Conservation (phyloP, 208 protist genomes). For the Tritrichomonas foetus region DNA sequence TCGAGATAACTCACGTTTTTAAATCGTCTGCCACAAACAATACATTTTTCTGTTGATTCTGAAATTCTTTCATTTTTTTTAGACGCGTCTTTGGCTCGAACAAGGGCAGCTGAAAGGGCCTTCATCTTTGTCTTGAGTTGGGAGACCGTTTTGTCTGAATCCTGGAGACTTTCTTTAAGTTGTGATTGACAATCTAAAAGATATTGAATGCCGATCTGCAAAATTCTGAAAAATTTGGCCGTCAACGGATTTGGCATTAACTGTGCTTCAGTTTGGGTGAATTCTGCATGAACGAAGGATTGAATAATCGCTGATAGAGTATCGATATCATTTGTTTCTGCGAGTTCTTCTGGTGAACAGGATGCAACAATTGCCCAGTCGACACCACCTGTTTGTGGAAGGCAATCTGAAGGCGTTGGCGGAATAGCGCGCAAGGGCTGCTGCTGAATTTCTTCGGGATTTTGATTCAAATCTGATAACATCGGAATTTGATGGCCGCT, state of each 20-base stretch:
- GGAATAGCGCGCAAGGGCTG: neutral
- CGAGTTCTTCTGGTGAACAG: neutral
- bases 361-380: neutral
- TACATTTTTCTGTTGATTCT: neutral
- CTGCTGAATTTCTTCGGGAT: too few species aligned
- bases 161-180: neutral
- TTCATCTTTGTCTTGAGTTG: neutral
- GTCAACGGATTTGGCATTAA: conserved; percentile 4
- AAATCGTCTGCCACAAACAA: neutral
- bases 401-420: neutral
- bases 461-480: too few species aligned
- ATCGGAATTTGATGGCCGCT: too few species aligned
- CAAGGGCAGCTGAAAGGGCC: neutral
- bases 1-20: neutral
- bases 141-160: neutral
- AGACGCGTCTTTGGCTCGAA: neutral
- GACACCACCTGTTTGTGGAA: neutral
- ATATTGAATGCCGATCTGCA: conserved; percentile 35
- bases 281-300: neutral
- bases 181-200: conserved; percentile 5
- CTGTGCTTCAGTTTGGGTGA: conserved; percentile 24
- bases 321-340: conserved; percentile 17
- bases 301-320: neutral
- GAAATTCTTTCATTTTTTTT: neutral
- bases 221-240: neutral